phyloP scores from a whole-genome alignment of 148 eudicot genomes.

The Spergularia bocconei region DNA sequence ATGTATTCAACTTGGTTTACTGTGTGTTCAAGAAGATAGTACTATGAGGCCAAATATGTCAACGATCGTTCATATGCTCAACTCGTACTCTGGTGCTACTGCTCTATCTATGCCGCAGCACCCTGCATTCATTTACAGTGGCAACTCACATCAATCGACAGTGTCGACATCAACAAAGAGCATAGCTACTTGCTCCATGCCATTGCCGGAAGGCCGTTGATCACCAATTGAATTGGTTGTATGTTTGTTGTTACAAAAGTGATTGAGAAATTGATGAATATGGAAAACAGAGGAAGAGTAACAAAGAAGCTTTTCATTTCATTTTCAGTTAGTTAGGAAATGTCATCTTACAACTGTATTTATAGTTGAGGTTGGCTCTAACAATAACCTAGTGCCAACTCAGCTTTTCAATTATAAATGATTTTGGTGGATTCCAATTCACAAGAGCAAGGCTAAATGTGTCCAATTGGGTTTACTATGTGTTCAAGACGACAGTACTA shows the following conservation, averaged over 20 bases:
- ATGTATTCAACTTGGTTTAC: conserved; percentile 20
- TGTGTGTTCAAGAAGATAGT: conserved; percentile 25
- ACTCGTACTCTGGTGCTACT: background rate
- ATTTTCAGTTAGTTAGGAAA: too few relatives aligned
- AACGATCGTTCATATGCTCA: conserved; percentile 12
- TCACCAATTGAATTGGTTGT: too few relatives aligned
- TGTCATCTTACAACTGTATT: too few relatives aligned
- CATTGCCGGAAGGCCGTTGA: background rate
- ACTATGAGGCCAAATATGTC: conserved; percentile 17
- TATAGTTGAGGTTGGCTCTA: too few relatives aligned
- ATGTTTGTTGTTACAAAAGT: too few relatives aligned
- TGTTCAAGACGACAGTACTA: background rate
- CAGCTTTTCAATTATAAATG: too few relatives aligned
- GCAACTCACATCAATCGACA: background rate
- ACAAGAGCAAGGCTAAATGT: too few relatives aligned
- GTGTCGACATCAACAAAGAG: background rate
- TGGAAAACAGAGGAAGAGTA: too few relatives aligned
- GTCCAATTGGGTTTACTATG: conserved; percentile 9
- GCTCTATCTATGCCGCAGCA: conserved; percentile 7
- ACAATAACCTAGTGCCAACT: too few relatives aligned
- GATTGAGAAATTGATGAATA: too few relatives aligned
- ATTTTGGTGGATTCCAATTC: too few relatives aligned
- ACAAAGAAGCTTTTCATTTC: too few relatives aligned
- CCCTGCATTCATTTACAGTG: conserved; percentile 13
- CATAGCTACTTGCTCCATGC: background rate